Evolutionary conservation across 305 asterid species (phyloP).

Genomic region (Plantago rigida): DNA sequence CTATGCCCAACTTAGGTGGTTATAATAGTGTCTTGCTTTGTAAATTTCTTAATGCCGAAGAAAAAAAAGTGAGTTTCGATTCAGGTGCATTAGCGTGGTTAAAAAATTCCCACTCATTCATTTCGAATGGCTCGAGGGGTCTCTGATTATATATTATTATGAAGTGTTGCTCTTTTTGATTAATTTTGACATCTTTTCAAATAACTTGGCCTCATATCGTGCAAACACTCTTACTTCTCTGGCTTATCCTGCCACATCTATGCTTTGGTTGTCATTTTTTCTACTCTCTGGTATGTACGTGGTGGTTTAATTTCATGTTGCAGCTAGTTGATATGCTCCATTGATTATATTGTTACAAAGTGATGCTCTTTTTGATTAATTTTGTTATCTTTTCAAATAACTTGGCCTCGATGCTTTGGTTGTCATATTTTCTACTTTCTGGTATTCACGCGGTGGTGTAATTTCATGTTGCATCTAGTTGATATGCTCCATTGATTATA

Average conservation of each 20-base stretch:
- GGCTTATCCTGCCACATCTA: neutral
- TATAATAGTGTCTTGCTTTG: too few relatives aligned
- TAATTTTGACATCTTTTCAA: neutral
- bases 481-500: slow-evolving; percentile 51
- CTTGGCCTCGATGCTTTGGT: neutral
- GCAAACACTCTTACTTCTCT: slow-evolving; percentile 14
- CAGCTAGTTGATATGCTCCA: slow-evolving; percentile 78
- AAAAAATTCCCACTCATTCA: neutral
- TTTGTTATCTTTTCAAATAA: too few relatives aligned
- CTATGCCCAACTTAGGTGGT: slow-evolving; percentile 10
- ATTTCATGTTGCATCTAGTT: slow-evolving; percentile 52
- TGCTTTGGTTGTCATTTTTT: neutral
- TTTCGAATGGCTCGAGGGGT: neutral
- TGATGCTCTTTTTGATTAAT: too few relatives aligned
- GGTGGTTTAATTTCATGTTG: slow-evolving; percentile 28
- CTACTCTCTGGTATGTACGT: slow-evolving; percentile 17
- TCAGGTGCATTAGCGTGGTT: too few relatives aligned
- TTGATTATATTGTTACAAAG: slow-evolving; percentile 15
- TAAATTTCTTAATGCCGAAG: too few relatives aligned
- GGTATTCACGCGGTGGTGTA: slow-evolving; percentile 23
- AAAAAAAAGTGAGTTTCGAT: too few relatives aligned
- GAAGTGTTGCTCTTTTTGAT: too few relatives aligned
- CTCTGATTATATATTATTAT: too few relatives aligned
- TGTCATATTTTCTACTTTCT: slow-evolving; percentile 3
- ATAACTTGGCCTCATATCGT: neutral